A percentile compares a stretch with the other conserved stretches of the same genome.
Conservation (phyloP, 2,329 filamentous ascomycete genomes). For the Orbilia oligospora region DNA sequence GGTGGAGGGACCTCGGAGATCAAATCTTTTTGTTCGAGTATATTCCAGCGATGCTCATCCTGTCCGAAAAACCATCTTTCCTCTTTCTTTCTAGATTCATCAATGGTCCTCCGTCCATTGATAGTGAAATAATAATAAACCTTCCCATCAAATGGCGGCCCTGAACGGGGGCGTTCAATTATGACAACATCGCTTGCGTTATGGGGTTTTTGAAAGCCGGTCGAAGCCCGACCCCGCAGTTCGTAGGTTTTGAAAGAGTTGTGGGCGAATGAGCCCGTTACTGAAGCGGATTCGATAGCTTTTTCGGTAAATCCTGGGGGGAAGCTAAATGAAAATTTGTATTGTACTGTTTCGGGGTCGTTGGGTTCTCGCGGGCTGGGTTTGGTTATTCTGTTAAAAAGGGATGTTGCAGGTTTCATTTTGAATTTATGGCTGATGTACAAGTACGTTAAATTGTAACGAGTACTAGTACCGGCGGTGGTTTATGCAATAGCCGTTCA, state of each 20-base stretch:
- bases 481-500: too few relatives aligned
- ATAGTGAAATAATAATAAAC: neutral
- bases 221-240: too few relatives aligned
- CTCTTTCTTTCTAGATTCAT: neutral
- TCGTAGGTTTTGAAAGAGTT: neutral
- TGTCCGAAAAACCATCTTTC: neutral
- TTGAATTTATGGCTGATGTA: too few relatives aligned
- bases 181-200: neutral
- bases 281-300: neutral
- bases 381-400: too few relatives aligned
- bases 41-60: neutral
- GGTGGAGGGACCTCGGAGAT: too few relatives aligned
- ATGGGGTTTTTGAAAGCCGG: neutral
- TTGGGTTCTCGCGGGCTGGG: too few relatives aligned
- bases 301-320: neutral
- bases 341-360: neutral
- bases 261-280: neutral
- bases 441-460: too few relatives aligned
- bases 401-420: too few relatives aligned
- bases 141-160: neutral
- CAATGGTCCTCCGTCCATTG: neutral
- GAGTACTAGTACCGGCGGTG: too few relatives aligned
- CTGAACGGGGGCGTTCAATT: neutral
- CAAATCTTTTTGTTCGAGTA: neutral
- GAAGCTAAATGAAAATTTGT: neutral